Evolutionary conservation across 2,329 filamentous ascomycete species (phyloP).

Genomic region (Cercospora janseana): DNA sequence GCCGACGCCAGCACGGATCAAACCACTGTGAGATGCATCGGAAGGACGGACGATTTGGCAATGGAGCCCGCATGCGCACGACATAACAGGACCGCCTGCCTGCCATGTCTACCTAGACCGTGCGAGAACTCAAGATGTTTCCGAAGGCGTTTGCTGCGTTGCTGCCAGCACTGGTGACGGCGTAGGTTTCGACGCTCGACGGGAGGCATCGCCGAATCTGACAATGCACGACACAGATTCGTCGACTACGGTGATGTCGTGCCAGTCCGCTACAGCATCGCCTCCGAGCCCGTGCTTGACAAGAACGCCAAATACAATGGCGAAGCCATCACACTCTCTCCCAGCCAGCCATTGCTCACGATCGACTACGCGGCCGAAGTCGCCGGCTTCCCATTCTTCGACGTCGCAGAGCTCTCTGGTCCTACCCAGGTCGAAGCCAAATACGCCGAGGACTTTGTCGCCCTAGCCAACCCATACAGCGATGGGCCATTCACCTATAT

Average conservation of each 20-base stretch:
- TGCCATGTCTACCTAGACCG: background rate
- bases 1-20: too few species aligned
- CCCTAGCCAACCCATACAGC: constrained; percentile 30
- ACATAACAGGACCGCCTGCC: too few species aligned
- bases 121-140: background rate
- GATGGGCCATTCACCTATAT: constrained; percentile 39
- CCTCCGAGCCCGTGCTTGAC: background rate
- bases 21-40: too few species aligned
- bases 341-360: constrained; percentile 5
- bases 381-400: constrained; percentile 39
- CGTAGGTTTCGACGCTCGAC: background rate
- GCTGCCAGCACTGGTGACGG: background rate
- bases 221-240: background rate
- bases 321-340: constrained; percentile 4
- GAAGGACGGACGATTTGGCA: too few species aligned
- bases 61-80: too few species aligned
- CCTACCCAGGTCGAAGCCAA: constrained; percentile 40
- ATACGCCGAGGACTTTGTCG: constrained; percentile 39
- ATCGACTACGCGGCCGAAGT: constrained; percentile 35
- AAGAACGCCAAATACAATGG: constrained; percentile 1
- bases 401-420: constrained; percentile 29
- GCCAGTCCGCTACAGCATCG: constrained; percentile 8
- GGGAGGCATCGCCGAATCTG: background rate
- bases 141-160: background rate
- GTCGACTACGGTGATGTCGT: constrained; percentile 20